A percentile compares a stretch with the other conserved stretches of the same genome.
Evolutionary conservation across 257 asterid species (phyloP).

Genomic region (Salvia splendens): DNA sequence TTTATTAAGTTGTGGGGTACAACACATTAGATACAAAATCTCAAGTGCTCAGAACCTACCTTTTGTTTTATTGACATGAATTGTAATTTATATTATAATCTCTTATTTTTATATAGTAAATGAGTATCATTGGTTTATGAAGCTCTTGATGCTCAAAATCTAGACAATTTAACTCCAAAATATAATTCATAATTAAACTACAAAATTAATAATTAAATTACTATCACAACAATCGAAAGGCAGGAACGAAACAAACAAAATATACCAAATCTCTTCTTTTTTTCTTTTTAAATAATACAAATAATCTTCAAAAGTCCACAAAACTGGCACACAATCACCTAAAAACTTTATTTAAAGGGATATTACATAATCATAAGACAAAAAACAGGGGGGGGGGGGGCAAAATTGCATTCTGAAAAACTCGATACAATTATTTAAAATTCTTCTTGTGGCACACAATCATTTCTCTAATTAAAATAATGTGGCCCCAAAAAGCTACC

Average conservation of each 20-base stretch:
- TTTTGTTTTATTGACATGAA: too few species aligned
- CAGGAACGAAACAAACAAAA: not conserved
- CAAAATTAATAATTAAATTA: too few species aligned
- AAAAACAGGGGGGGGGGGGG: not conserved
- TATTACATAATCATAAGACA: not conserved
- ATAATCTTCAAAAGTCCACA: not conserved
- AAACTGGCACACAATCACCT: not conserved
- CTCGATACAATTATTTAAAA: not conserved
- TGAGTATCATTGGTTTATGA: too few species aligned
- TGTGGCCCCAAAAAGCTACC: conserved; percentile 5
- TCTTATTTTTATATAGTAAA: too few species aligned
- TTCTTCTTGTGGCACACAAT: conserved; percentile 3
- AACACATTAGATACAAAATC: too few species aligned
- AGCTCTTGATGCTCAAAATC: too few species aligned
- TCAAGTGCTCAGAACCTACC: too few species aligned
- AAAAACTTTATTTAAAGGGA: not conserved
- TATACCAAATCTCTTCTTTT: not conserved
- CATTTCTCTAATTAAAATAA: not conserved
- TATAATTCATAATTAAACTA: too few species aligned
- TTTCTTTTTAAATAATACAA: not conserved
- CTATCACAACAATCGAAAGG: not conserved
- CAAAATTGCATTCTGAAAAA: not conserved
- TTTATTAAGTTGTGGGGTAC: too few species aligned
- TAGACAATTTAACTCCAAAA: too few species aligned
- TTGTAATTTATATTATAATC: too few species aligned